Evolutionary conservation across 202 grass and related monocot genomes (phyloP), one percentile per base, ranked within the genome.

Genomic region (Setaria italica): DNA sequence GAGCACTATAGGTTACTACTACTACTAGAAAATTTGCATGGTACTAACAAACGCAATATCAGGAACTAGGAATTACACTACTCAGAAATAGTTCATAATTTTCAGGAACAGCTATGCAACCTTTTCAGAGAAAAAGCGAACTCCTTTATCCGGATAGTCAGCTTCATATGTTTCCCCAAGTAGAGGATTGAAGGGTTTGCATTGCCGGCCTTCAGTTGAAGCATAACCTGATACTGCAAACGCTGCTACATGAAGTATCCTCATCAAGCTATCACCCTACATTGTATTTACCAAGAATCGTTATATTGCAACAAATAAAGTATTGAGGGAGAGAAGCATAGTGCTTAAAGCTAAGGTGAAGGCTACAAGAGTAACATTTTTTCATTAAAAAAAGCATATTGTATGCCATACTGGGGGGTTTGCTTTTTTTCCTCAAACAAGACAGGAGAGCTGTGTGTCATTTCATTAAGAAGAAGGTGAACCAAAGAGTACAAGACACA

Each of bases 201-300:
- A 93, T 56, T 97, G 95, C 68, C 92, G 92, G 70, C 95, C 95
- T 93, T 97, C 95, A 20, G 95, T 95, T 50, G 95, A 97, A 88
- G 95, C 90, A 91, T 97, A 97, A 41, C 92, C 91, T 65, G 95
- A 97, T 84, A 95, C 91, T 70, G 95, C 95, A 95, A 97, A 97
- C 47, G 92, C 95, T 17, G 91, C 95, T 75, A 95, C 90, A 81
- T 93, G 83, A 83, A 97, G 89, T 74, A 91, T 90, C 81, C 92
- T 93, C 95, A 93, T 97, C 85, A 97, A 88, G 85, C 77, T 97
- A 80, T 97, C 92, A 87, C 89, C 92, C 92, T 97, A 89, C 58
- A 86, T 79, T 68, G 49, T 58, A 69, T 82, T 62, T 12, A 83
- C 53, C 62, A 68, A 74, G n/a, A 67, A 77, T 83, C 55, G 7